Percentiles rank a stretch among this genome's conserved stretches.
These are phyloP conservation scores for Bonia amplexicaulis DNA, from an alignment of 176 grass and related monocot species.

Conservation along the genomic window DNA sequence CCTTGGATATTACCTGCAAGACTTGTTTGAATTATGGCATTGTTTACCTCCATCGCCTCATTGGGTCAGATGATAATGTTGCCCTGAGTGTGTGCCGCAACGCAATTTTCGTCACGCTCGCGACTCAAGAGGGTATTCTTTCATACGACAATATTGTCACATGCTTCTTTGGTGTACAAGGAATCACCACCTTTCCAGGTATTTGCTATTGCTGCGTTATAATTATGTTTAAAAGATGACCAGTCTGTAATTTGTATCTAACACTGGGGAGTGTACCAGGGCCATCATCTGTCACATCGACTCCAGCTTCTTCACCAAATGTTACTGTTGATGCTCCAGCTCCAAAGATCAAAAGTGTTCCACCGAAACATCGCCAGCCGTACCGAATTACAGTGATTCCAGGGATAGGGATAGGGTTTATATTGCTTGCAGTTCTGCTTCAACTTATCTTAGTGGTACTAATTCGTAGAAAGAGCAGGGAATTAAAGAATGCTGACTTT, in stretches of 20 bases:
- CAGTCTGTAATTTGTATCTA: not conserved
- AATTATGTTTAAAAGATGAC: not conserved
- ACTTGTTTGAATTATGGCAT: conserved; percentile 92
- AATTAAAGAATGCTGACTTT: conserved; percentile 57
- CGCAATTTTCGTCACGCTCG: conserved; percentile 79
- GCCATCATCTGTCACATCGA: conserved; percentile 45
- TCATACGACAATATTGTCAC: conserved; percentile 60
- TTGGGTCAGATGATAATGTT: conserved; percentile 79
- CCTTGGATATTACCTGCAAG: conserved; percentile 84
- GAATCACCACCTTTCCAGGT: conserved; percentile 70
- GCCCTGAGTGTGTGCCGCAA: conserved; percentile 79
- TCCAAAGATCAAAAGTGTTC: conserved; percentile 42
- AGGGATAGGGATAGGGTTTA: conserved; percentile 90
- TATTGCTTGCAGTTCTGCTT: conserved; percentile 61
- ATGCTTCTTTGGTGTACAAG: conserved; percentile 95
- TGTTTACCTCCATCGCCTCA: conserved; percentile 67
- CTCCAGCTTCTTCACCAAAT: conserved; percentile 61
- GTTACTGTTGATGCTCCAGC: conserved; percentile 39
- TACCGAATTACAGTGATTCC: conserved; percentile 69
- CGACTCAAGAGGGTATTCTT: conserved; percentile 59
- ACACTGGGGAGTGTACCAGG: conserved; percentile 34
- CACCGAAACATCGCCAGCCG: conserved; percentile 33
- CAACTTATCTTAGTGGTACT: conserved; percentile 63
- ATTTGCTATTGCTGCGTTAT: conserved; percentile 3
- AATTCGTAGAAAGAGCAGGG: conserved; percentile 72